Base-by-base conservation (phyloP, 2,329 filamentous ascomycete species). In the Fonsecaea multimorphosa region DNA sequence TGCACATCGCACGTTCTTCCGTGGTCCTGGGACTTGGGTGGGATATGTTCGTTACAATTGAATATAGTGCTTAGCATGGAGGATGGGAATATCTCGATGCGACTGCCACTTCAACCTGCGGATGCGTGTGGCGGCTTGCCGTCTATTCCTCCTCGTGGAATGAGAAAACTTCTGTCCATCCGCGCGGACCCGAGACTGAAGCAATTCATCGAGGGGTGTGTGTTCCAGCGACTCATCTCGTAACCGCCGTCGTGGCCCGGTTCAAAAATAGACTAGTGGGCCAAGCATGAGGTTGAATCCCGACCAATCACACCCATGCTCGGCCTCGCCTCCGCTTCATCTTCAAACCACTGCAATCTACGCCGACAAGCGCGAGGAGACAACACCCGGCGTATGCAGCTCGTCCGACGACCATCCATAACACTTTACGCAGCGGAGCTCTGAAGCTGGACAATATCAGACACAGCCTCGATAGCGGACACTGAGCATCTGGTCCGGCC, bases 311-410 rank as follows among this genome's bases (percentile, higher is more conserved):
- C 22, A 38, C 24, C 22, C 9, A 19, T 8, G 9, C 27, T n/a
- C 12, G 12, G 16, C 2, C 16, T 59, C 27, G 54, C 52, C 49
- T 27, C 16, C 53, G 36, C 36, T 19, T 44, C 58, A 24, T 32
- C 58, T 34, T 62, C 58, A 64, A 67, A 67, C 65, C 51, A 36
- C 9, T 46, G 55, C 66, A 68, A 68, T 68, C 49, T 68, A 38
- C 63, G 31, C 53, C 56, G 36, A 46, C 40, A 65, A 51, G 58
- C 62, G 66, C 66, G 62, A 68, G 62, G 66, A 65, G 58, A 51
- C 40, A 34, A 12, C 29, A 52, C 38, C 51, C 36, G 31, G 58
- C 52, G 44, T 58, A 31, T 51, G 27, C 19, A 8, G 27, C 44
- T 49, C 22, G 19, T 12, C 44, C 44, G 7, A 5, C 22, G 11